Evolutionary conservation across 1,284 basidiomycete genomes (phyloP), one percentile per base, ranked within the genome.

Genomic region (Cutaneotrichosporon cavernicola): DNA sequence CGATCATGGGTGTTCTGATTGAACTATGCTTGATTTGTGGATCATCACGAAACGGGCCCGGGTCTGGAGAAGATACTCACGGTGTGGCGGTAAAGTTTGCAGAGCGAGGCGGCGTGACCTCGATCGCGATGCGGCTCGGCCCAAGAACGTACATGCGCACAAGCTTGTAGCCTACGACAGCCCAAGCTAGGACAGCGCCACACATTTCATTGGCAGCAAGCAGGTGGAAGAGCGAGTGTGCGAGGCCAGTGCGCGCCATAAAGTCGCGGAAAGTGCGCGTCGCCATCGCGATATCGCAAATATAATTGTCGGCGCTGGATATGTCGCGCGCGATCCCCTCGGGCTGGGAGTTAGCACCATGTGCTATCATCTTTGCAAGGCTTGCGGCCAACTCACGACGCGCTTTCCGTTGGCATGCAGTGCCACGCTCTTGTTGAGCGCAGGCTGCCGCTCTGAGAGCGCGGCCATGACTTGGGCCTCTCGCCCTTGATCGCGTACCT

Each of bases 1-100:
- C 89, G 89, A 91, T 81, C 81, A 81, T 77, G 82, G 88, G 69
- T 72, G 58, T 68, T 92, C 90, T 88, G 90, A 88, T 89, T 92
- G 90, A 92, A 92, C 90, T 92, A 92, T 91, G 91, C 90, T 83
- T 85, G 84, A 81, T 78, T 53, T 50, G 22, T 18, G 31, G 51
- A 53, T 53, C 51, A 53, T 53, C 51, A 30, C 5, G 14, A n/a
- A 53, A n/a, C 30, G 50, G 30, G 49, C 46, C 21, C 8, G 7
- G 47, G 21, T 8, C 16, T 50, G 49, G 49, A 50, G 14, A 11
- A 22, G 26, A 10, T 26, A 50, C 49, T 50, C 49, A 50, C 49
- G 49, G 49, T 26, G 49, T 50, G 22, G 10, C 10, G 13, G 49
- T 30, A 16, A 50, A 50, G 49, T 26, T 50, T 26, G 22, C 9